These are phyloP conservation scores for Cyanodermella asteris DNA, from an alignment of 2,329 filamentous ascomycete genomes.

Conservation along the genomic window DNA sequence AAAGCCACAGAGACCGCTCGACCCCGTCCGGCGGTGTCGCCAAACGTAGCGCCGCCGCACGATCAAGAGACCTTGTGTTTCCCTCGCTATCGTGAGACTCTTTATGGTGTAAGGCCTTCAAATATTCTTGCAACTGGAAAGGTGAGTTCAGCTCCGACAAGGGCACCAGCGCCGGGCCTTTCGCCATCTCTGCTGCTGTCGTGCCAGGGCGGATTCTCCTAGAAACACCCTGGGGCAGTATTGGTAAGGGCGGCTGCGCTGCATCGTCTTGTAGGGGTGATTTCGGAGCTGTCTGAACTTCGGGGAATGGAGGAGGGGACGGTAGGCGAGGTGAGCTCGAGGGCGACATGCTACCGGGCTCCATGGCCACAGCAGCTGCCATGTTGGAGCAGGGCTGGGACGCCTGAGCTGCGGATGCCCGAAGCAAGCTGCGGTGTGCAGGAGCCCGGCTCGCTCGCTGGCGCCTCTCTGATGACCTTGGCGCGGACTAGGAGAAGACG, in stretches of 20 bases:
- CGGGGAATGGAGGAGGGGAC: slow-evolving; percentile 80
- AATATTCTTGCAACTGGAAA: slow-evolving; percentile 91
- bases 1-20: slow-evolving; percentile 82
- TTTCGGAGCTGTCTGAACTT: slow-evolving; percentile 71
- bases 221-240: slow-evolving; percentile 56
- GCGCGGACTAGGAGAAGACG: too few relatives aligned
- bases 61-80: slow-evolving; percentile 49
- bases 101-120: slow-evolving; percentile 70
- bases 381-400: too few relatives aligned
- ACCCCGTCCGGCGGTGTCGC: slow-evolving; percentile 61
- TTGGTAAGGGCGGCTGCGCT: slow-evolving; percentile 32
- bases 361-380: slow-evolving; percentile 18
- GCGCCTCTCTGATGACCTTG: too few relatives aligned
- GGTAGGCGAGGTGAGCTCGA: slow-evolving; percentile 80
- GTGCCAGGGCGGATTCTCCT: slow-evolving; percentile 83
- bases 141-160: slow-evolving; percentile 86
- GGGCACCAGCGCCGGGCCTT: slow-evolving; percentile 71
- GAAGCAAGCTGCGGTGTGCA: too few relatives aligned
- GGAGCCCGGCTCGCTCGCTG: too few relatives aligned
- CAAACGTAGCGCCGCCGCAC: slow-evolving; percentile 51
- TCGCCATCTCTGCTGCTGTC: slow-evolving; percentile 76
- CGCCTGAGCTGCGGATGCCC: too few relatives aligned
- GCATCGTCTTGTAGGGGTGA: slow-evolving; percentile 42
- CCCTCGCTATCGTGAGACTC: slow-evolving; percentile 27
- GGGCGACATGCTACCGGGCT: slow-evolving; percentile 22